Conservation (phyloP, 139 green algal species). For the Raphidocelis subcapitata region DNA sequence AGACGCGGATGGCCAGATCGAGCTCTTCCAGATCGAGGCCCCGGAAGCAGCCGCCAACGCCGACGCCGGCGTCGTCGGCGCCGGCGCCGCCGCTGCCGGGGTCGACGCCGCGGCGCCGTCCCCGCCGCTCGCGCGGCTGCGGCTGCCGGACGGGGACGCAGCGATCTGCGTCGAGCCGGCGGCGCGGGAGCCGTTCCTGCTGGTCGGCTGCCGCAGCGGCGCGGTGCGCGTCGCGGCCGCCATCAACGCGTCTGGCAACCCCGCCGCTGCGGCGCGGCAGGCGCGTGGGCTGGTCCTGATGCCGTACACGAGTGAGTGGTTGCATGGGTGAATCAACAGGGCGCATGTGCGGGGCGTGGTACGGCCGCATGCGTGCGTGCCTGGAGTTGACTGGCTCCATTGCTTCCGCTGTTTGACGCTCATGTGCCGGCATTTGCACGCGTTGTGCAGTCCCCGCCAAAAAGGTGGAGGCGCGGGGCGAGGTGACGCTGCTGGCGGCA, state of each 20-base stretch:
- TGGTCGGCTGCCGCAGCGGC: slow-evolving; percentile 49
- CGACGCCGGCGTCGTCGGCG: not conserved
- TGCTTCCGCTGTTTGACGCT: not conserved
- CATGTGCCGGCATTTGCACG: not conserved
- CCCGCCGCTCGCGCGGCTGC: not conserved
- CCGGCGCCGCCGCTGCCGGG: not conserved
- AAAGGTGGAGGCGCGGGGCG: not conserved
- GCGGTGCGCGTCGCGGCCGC: slow-evolving; percentile 32
- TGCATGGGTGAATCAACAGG: not conserved
- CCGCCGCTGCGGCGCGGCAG: slow-evolving; percentile 14
- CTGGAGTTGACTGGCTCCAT: not conserved
- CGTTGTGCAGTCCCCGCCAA: slow-evolving; percentile 4
- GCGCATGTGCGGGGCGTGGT: not conserved
- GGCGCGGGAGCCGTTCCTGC: slow-evolving; percentile 41
- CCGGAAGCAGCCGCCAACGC: not conserved
- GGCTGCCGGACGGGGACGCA: not conserved
- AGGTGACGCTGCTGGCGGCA: slow-evolving; percentile 14
- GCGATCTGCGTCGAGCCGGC: slow-evolving; percentile 33
- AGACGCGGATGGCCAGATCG: slow-evolving; percentile 25
- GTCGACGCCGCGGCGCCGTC: not conserved
- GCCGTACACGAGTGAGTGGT: slow-evolving; percentile 36
- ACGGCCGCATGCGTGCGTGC: not conserved
- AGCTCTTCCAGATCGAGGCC: not conserved
- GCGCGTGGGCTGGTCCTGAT: slow-evolving; percentile 14
- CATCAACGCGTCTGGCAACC: slow-evolving; percentile 26